Conservation (phyloP, 768 basidiomycete genomes). For the Hebeloma cylindrosporum region DNA sequence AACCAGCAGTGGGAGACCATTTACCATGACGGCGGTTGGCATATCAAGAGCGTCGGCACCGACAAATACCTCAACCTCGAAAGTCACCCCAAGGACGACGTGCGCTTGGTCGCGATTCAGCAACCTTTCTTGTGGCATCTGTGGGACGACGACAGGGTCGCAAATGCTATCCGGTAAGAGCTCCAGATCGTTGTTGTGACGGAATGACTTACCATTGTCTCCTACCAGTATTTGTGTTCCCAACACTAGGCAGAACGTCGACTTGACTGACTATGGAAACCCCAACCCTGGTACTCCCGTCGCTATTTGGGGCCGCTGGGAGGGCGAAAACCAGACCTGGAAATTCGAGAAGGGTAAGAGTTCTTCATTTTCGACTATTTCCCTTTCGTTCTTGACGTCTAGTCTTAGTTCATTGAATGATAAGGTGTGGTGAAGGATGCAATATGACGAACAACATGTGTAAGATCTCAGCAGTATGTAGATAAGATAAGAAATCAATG, state of each 20-base stretch:
- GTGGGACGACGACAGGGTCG: conserved; percentile 29
- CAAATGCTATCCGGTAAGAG: conserved; percentile 22
- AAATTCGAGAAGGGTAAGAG: conserved; percentile 18
- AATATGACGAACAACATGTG: too few species aligned
- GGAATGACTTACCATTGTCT: background rate
- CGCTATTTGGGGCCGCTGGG: conserved; percentile 42
- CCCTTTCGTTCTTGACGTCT: too few species aligned
- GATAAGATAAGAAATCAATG: too few species aligned
- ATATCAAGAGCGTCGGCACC: conserved; percentile 32
- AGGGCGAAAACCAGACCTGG: conserved; percentile 39
- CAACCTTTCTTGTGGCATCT: conserved; percentile 38
- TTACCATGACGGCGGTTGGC: conserved; percentile 19
- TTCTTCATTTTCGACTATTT: too few species aligned
- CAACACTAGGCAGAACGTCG: conserved; percentile 35
- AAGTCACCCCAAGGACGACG: conserved; percentile 28
- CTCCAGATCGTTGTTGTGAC: background rate
- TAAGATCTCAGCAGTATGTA: too few species aligned
- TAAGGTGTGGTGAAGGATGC: too few species aligned
- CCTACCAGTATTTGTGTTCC: conserved; percentile 38
- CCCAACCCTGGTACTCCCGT: conserved; percentile 39
- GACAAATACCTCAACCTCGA: conserved; percentile 32
- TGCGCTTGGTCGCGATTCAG: conserved; percentile 27
- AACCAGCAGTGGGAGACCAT: conserved; percentile 37
- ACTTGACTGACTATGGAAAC: conserved; percentile 44
- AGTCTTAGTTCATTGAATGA: too few species aligned